These are phyloP conservation scores for Monosporozyma siamensis DNA, from an alignment of 805 yeast species.

Conservation along the genomic window DNA sequence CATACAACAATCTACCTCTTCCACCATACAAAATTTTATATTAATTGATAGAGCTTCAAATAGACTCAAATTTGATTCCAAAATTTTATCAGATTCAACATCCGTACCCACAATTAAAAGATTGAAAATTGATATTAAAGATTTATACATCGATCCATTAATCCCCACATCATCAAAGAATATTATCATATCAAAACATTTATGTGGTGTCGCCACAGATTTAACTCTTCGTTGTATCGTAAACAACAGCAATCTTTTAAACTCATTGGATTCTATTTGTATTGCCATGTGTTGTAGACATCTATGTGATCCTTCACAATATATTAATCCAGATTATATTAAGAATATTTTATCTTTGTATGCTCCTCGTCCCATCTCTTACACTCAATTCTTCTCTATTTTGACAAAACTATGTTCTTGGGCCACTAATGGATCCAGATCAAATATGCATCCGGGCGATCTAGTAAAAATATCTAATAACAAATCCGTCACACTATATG, in stretches of 20 bases:
- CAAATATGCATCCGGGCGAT: conserved; percentile 33
- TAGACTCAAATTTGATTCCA: conserved; percentile 68
- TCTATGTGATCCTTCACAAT: conserved; percentile 52
- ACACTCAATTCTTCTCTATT: conserved; percentile 33
- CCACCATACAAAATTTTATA: conserved; percentile 31
- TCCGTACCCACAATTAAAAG: conserved; percentile 4
- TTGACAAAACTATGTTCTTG: conserved; percentile 68
- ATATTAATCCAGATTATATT: conserved; percentile 22
- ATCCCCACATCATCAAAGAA: conserved; percentile 12
- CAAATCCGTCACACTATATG: conserved; percentile 30
- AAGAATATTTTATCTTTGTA: conserved; percentile 33
- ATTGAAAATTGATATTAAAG: conserved; percentile 68
- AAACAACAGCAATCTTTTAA: conserved; percentile 26
- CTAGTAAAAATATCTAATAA: conserved; percentile 3
- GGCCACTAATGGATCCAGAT: conserved; percentile 71
- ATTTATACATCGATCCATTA: conserved; percentile 45
- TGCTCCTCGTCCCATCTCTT: conserved; percentile 10
- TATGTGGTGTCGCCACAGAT: conserved; percentile 93
- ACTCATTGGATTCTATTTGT: conserved; percentile 43
- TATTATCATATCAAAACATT: conserved; percentile 67
- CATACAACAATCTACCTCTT: not conserved
- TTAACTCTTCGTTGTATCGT: conserved; percentile 59
- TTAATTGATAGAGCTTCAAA: conserved; percentile 70
- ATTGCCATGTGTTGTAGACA: conserved; percentile 95
- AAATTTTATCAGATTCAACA: conserved; percentile 46